Percentiles rank a stretch among this genome's conserved stretches.
Conservation (phyloP, 2,329 filamentous ascomycete species). For the Nemania sp. region DNA sequence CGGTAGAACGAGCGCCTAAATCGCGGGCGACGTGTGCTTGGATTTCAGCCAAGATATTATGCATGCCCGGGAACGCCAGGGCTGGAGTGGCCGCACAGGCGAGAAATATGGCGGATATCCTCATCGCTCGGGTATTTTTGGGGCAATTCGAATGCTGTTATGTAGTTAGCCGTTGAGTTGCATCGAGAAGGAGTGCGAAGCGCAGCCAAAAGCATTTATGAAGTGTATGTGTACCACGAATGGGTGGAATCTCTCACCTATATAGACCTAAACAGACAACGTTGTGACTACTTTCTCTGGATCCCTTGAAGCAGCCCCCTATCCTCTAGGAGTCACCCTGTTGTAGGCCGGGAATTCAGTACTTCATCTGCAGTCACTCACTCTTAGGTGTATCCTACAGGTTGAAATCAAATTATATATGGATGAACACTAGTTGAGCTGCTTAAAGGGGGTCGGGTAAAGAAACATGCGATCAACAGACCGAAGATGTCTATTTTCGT, state of each 20-base stretch:
- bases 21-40: slow-evolving; percentile 29
- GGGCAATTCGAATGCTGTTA: no score
- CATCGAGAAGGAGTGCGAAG: no score
- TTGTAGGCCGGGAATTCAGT: no score
- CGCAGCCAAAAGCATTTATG: no score
- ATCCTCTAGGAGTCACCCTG: no score
- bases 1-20: slow-evolving; percentile 27
- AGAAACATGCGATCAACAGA: not conserved
- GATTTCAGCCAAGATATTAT: slow-evolving; percentile 33
- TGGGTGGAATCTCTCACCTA: no score
- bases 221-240: no score
- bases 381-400: not conserved
- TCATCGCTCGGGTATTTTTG: slow-evolving; percentile 29
- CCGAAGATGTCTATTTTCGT: not conserved
- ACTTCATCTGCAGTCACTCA: not conserved
- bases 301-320: no score
- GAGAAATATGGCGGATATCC: slow-evolving; percentile 25
- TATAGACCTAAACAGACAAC: no score
- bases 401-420: not conserved
- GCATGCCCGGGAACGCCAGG: slow-evolving; percentile 37
- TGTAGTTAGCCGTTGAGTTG: no score
- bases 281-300: no score
- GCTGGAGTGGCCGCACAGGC: slow-evolving; percentile 19
- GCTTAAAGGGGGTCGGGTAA: not conserved
- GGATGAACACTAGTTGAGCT: not conserved